Evolutionary conservation across 805 yeast genomes (phyloP), one percentile per base, ranked within the genome.

Genomic region (Ogataea wickerhamii): DNA sequence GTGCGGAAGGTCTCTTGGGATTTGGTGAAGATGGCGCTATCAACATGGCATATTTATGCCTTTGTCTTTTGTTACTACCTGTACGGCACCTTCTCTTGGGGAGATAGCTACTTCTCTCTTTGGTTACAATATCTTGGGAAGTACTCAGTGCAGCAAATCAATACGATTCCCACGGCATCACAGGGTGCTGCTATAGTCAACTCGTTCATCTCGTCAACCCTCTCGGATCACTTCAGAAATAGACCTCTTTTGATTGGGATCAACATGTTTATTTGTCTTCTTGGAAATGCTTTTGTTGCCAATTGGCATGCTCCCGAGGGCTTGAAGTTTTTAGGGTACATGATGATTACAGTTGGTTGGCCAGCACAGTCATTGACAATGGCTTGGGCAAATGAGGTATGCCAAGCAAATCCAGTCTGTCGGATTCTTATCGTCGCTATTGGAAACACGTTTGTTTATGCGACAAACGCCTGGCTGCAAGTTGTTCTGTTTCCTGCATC

Each of bases 361-460:
- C 73, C 84, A 0, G 66, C 72, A 0, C 75, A 74, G 53, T 76
- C 78, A 37, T 25, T 38, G 5, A 38, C 41, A 3, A 38, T 38
- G 36, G 74, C 82, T 0, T 78, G 83, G 83, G 81, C 81, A 2
- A 78, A 77, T 47, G 63, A 74, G 32, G 74, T 76, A 1, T 74
- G 80, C 43, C 47, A 45, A 20, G 46, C 44, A 4, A 45, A 48
- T 31, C 56, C 55, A 11, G 36, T 46, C 19, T 43, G 53, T 18
- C 37, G 59, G 31, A 52, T 56, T 5, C 36, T 52, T 22, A 50
- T 52, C 49, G 45, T 51, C 23, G 53, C 52, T n/a, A 29, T 54
- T 13, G 51, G 53, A 18, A 38, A 32, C 27, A 37, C 45, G 21
- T 51, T 58, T 17, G 45, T 49, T 16, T 38, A 28, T 14, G 41